Evolutionary conservation across 768 basidiomycete species (phyloP).

Genomic region (Macrolepiota albuminosa): DNA sequence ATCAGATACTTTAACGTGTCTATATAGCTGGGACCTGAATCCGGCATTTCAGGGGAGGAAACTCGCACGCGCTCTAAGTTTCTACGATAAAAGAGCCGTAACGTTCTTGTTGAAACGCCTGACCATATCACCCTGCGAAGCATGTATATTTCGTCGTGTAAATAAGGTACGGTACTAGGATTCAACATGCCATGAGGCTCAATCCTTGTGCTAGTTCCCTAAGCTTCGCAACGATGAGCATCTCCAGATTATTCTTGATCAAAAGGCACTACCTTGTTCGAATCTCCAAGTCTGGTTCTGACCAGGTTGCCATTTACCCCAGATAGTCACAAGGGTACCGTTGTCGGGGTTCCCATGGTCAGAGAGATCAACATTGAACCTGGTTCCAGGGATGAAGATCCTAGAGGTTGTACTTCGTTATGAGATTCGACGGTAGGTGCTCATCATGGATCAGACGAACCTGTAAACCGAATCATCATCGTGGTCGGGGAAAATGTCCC

Average conservation of each 20-base stretch:
- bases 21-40: too few relatives aligned
- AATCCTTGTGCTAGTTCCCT: neutral
- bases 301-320: conserved; percentile 33
- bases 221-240: neutral
- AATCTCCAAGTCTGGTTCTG: conserved; percentile 41
- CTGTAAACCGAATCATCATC: conserved; percentile 13
- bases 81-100: too few relatives aligned
- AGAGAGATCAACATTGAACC: conserved; percentile 33
- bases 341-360: conserved; percentile 36
- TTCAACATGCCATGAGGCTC: neutral
- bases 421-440: neutral
- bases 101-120: too few relatives aligned
- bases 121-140: too few relatives aligned
- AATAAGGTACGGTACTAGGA: neutral
- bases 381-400: conserved; percentile 26
- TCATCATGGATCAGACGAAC: conserved; percentile 4
- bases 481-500: conserved; percentile 21
- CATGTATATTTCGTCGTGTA: neutral
- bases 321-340: conserved; percentile 37
- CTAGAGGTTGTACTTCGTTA: conserved; percentile 21
- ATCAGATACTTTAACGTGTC: too few relatives aligned
- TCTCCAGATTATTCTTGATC: neutral
- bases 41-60: too few relatives aligned
- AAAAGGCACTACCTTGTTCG: conserved; percentile 5
- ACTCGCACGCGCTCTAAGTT: too few relatives aligned